Evolutionary conservation across 169 alveolate genomes (phyloP).

Genomic region (Plasmodium yoelii): DNA sequence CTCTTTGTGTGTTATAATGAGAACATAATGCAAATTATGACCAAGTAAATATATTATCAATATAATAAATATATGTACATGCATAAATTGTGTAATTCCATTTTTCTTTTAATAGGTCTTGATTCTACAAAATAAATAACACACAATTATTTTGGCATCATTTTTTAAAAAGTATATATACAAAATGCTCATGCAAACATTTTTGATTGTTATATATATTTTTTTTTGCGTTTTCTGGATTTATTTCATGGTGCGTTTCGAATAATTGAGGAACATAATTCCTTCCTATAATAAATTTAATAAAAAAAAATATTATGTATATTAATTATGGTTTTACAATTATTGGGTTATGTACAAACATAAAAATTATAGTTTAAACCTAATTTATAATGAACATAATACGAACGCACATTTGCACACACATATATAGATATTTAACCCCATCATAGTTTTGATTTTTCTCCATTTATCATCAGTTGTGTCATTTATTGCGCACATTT

Average conservation of each 20-base stretch:
- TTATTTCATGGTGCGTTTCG: constrained; percentile 38
- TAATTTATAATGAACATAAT: too few relatives aligned
- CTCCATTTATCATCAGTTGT: constrained; percentile 77
- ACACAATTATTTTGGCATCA: background rate
- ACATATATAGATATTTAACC: constrained; percentile 21
- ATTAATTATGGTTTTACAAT: background rate
- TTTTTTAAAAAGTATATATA: background rate
- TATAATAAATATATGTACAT: constrained; percentile 7
- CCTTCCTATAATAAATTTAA: constrained; percentile 61
- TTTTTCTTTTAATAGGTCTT: background rate
- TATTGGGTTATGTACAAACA: background rate
- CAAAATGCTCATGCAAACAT: background rate
- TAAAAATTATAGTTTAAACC: too few relatives aligned
- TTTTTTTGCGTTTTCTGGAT: too few relatives aligned
- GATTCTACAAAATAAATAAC: background rate
- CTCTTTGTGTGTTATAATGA: background rate
- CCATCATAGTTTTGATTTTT: constrained; percentile 67
- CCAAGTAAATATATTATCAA: background rate
- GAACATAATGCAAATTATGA: background rate
- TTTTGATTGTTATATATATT: background rate
- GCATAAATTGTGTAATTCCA: background rate
- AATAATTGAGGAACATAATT: constrained; percentile 68
- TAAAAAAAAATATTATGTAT: background rate
- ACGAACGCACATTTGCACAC: background rate
- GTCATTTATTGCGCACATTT: constrained; percentile 74